A percentile compares a stretch with the other conserved stretches of the same genome.
Evolutionary conservation across 345 rosid genomes (phyloP).

Genomic region (Eucalyptus pauciflora): DNA sequence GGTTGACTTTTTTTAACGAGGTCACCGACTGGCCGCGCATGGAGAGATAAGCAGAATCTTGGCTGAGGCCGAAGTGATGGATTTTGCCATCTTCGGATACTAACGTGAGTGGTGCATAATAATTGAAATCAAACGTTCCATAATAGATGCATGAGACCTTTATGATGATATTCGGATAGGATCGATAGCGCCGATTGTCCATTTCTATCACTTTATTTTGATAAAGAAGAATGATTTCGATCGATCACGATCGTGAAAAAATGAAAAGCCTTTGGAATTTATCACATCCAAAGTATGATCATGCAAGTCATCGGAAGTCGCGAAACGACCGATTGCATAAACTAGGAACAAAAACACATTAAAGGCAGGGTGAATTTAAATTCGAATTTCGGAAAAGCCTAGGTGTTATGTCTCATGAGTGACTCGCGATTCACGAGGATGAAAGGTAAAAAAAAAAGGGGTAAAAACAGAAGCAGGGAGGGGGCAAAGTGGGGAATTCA

Average conservation of each 20-base stretch:
- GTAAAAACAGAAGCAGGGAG: background rate
- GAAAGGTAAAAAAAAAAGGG: rapidly evolving
- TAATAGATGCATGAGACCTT: background rate
- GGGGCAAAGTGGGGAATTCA: background rate
- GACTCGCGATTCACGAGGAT: background rate
- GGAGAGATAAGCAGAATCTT: background rate
- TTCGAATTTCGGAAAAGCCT: background rate
- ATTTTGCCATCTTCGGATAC: background rate
- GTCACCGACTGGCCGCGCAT: background rate
- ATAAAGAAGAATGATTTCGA: background rate
- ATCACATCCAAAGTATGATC: background rate
- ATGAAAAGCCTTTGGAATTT: background rate
- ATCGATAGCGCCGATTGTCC: rapidly evolving
- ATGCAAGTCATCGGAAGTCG: background rate
- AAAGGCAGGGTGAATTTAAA: background rate
- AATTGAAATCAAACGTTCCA: background rate
- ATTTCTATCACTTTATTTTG: background rate
- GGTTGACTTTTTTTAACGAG: background rate
- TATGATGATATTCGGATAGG: too few relatives aligned
- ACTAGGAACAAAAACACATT: background rate
- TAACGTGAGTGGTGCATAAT: too few relatives aligned
- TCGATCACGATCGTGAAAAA: background rate
- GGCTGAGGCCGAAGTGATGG: background rate
- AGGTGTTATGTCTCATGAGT: background rate
- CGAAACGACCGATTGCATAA: background rate